A percentile compares a stretch with the other conserved stretches of the same genome.
Conservation (phyloP, 164 flowering plant species). For the Liriodendron chinense region DNA sequence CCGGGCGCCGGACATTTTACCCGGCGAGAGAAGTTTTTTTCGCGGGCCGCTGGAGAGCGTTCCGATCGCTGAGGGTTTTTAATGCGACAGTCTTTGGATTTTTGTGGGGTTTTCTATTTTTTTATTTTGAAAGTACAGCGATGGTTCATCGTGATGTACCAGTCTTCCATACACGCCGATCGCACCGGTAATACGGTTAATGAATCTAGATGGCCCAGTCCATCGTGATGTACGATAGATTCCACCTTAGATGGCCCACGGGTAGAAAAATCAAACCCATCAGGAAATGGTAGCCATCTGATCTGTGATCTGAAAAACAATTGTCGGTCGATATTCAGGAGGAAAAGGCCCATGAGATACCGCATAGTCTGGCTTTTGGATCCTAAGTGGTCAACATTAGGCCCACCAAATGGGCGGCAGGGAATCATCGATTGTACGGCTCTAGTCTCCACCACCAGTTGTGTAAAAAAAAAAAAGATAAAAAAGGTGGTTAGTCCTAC, state of each 20-base stretch:
- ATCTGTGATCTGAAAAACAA: background rate
- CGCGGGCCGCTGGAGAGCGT: background rate
- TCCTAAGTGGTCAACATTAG: no score
- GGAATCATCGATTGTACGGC: background rate
- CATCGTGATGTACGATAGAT: no score
- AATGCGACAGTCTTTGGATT: background rate
- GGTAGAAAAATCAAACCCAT: background rate
- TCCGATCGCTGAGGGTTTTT: background rate
- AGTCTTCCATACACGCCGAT: background rate
- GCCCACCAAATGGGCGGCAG: background rate
- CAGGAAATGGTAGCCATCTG: background rate
- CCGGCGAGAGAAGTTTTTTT: background rate
- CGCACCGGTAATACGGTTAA: no score
- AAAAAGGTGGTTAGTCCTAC: no score
- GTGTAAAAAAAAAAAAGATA: no score
- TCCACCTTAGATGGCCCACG: no score
- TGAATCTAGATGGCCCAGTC: no score
- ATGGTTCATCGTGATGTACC: background rate
- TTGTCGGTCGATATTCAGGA: no score
- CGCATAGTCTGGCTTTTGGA: no score
- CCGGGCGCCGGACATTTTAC: slow-evolving; percentile 27
- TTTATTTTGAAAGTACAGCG: background rate
- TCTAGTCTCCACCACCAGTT: background rate
- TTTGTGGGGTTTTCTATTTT: background rate
- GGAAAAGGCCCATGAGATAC: no score